Evolutionary conservation across 192 early-diverging fungal genomes (phyloP), one percentile per base, ranked within the genome.

Genomic region (Podila verticillata): DNA sequence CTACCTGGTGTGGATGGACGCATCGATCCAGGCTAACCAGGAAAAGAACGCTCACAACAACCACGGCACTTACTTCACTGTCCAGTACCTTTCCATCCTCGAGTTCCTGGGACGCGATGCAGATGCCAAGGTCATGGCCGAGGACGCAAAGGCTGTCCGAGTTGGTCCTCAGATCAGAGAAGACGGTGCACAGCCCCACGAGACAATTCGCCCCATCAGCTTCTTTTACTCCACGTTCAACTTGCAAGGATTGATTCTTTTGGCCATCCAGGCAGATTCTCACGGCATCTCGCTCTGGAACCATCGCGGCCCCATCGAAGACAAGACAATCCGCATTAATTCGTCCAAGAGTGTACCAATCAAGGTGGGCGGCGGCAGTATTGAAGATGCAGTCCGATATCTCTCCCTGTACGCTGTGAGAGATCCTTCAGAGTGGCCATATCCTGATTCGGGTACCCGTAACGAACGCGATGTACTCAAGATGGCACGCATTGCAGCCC

Each of bases 221-320:
- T 91, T 83, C 87, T 84, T 83, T 61, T 87, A 88, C 54, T 86
- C 84, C n/a, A 73, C 74, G 0, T 89, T 84, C 65, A 87, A 87
- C 44, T 49, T 89, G 13, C 80, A 82, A 29, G 88, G 74, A 0
- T 19, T 88, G 57, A 87, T 88, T 56, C 19, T 82, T 30, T 47
- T 87, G 17, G 73, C 75, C 1, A 74, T 83, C 57, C 78, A 81
- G 60, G 81, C 72, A 10, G 62, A 83, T 28, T 36, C 58, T 29
- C 72, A 81, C 20, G 73, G 63, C 12, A 39, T 86, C 22, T 75
- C 82, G 70, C 61, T 86, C 34, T 88, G 84, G 73, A 59, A 65
- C 35, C 83, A 87, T 66, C 65, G 64, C 36, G 78, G 81, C 0
- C 68, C 72, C 1, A 32, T 79, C 4, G 54, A 65, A 24, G 17